Evolutionary conservation across 257 asterid species (phyloP), one percentile per base, ranked within the genome.

Genomic region (Mitragyna speciosa): DNA sequence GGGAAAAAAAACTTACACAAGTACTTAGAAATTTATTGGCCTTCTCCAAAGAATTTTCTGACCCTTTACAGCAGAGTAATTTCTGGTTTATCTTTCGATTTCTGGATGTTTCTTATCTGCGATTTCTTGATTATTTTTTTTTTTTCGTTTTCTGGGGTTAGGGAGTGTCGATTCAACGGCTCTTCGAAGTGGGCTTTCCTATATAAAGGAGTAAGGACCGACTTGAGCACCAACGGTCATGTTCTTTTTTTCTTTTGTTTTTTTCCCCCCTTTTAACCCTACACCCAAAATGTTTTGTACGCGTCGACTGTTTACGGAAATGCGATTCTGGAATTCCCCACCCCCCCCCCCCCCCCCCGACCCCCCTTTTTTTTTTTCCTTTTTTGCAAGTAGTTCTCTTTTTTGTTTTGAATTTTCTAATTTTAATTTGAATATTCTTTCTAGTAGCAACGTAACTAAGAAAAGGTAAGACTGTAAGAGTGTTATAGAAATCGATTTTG

Each of bases 161-260:
- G 39, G 1, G 15, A 31, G 71, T 36, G 65, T 65, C 9, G 19
- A 48, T 65, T 65, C 47, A 11, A n/a, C 33, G 36, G 82, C 24
- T 72, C 78, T 59, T 71, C 72, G 43, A 48, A 19, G 20, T 33
- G 43, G 70, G 59, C 39, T 69, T 26, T 41, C 48, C 30, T 49
- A 1, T 22, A 9, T 72, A 43, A 72, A 45, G 47, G 47, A 80
- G n/a, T n/a, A 6, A 69, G 77, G 3, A 39, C 45, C 54, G 59
- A 70, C 79, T n/a, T 10, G 33, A 10, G 79, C 26, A 15, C 51
- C 82, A 83, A 83, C 88, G 88, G 88, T 85, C 84, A 79, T 72
- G 76, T 75, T 81, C 6, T 6, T 45, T 2, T 6, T 6, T 6
- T 3, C 7, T n/a, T n/a, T n/a, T n/a, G n/a, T n/a, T n/a, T n/a